Base-by-base conservation (phyloP, 352 stramenopile species). In the Globisporangium middletonii region DNA sequence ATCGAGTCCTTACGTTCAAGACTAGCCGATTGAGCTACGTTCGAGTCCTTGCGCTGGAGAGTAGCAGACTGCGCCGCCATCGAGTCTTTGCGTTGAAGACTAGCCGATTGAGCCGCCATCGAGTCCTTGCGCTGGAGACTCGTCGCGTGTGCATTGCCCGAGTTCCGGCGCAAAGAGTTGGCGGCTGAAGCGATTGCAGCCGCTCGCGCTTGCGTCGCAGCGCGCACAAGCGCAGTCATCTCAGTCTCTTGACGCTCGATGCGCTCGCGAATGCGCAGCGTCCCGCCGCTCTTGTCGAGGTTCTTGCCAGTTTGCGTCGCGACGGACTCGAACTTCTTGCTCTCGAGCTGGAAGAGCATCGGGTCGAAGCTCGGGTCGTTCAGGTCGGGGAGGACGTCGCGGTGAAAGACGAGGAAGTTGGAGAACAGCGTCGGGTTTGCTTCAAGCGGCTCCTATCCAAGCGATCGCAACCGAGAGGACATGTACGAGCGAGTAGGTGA, bases 341-440 rank as follows among this genome's bases (percentile, higher is more conserved):
- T 73, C 54, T 75, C 66, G 12, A 86, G 53, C 46, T 88, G 77
- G 45, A 81, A 83, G 8, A 81, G 47, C 13, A 69, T 67, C 3
- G 79, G 67, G 28, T 87, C 68, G 19, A 89, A 84, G 30, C 62
- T 65, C n/a, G 71, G 72, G 43, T 69, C 74, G 2, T 74, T 75
- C 43, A 89, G 68, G 44, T 89, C 75, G 28, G 77, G 77, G 7
- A 92, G 55, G 30, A 84, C 57, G 11, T 72, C 73, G 38, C 77
- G 72, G 59, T 92, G 79, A 26, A 75, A 75, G 9, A 79, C 57
- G 2, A 92, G 66, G 41, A 90, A 85, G 28, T 73, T 83, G 3
- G 79, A 83, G 37, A 92, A 83, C 5, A 92, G 72, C 5, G 73
- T 80, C 9, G 82, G 79, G 37, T 90, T 89, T 2, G 73, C 57